Conservation (phyloP, 2,329 filamentous ascomycete species). For the Xylariaceae sp. region DNA sequence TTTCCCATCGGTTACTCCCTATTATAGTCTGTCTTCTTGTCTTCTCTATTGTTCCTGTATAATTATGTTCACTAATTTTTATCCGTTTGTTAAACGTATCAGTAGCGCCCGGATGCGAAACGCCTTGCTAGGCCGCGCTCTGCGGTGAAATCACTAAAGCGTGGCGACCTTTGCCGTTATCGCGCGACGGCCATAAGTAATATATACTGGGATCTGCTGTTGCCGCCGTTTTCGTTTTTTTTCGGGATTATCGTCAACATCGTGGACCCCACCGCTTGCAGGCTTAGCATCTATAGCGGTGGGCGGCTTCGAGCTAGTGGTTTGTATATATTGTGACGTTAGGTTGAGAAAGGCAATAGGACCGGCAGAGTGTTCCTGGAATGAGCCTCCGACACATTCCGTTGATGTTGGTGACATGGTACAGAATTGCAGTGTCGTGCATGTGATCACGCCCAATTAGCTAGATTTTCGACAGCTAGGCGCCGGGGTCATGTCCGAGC, state of each 20-base stretch:
- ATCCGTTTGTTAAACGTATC: too few relatives aligned
- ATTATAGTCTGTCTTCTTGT: too few relatives aligned
- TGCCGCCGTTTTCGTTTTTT: background rate
- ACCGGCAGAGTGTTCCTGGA: background rate
- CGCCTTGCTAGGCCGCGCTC: conserved; percentile 1
- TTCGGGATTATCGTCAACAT: background rate
- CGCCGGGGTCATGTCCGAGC: too few relatives aligned
- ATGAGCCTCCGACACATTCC: too few relatives aligned
- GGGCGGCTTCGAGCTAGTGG: background rate
- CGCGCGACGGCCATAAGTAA: conserved; percentile 17
- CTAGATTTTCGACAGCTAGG: too few relatives aligned
- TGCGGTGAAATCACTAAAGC: conserved; percentile 13
- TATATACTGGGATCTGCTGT: background rate
- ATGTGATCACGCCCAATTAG: too few relatives aligned
- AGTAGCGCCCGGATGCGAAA: conserved; percentile 13
- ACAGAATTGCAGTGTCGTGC: too few relatives aligned
- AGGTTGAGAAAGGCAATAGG: conserved; percentile 7
- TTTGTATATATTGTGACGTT: background rate
- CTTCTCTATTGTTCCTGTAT: too few relatives aligned
- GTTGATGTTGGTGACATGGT: too few relatives aligned
- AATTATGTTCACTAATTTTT: too few relatives aligned
- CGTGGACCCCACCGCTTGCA: background rate
- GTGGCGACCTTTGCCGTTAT: conserved; percentile 26
- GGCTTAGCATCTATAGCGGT: background rate
- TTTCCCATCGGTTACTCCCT: too few relatives aligned